Conservation (phyloP, 164 flowering plant species). For the Piper longum region DNA sequence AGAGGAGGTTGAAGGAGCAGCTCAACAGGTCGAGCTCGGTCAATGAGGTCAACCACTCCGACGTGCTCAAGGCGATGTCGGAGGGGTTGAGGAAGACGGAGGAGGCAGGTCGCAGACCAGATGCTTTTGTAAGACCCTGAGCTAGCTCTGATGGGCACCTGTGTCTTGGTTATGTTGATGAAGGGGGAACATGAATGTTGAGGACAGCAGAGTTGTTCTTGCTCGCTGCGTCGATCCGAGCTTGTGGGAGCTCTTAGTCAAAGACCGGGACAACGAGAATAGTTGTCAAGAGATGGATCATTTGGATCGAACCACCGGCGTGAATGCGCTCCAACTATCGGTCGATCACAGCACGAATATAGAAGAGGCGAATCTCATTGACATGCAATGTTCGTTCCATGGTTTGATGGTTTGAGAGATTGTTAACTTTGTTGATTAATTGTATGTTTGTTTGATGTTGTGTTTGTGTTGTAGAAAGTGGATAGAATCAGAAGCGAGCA, state of each 20-base stretch:
- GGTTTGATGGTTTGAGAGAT: not conserved
- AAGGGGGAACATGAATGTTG: slow-evolving; percentile 67
- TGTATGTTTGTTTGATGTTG: not conserved
- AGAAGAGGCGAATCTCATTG: slow-evolving; percentile 28
- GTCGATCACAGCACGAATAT: slow-evolving; percentile 56
- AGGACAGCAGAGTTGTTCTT: slow-evolving; percentile 54
- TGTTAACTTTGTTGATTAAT: not conserved
- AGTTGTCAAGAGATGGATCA: slow-evolving; percentile 40
- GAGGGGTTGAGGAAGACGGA: slow-evolving; percentile 45
- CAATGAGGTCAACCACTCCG: slow-evolving; percentile 42
- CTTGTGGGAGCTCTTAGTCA: slow-evolving; percentile 20
- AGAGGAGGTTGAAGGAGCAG: slow-evolving; percentile 9
- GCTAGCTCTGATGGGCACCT: slow-evolving; percentile 63
- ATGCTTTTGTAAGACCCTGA: slow-evolving; percentile 41
- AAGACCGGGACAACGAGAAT: slow-evolving; percentile 53
- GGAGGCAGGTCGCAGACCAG: slow-evolving; percentile 43
- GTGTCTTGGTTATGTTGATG: slow-evolving; percentile 62
- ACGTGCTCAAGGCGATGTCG: slow-evolving; percentile 47
- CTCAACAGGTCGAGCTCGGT: slow-evolving; percentile 12
- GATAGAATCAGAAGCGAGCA: slow-evolving; percentile 44
- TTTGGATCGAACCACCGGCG: slow-evolving; percentile 31
- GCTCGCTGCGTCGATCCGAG: slow-evolving; percentile 45
- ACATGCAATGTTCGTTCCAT: too few relatives aligned
- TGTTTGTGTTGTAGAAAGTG: slow-evolving; percentile 32
- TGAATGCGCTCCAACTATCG: slow-evolving; percentile 48